Conservation (phyloP, 192 early-diverging fungal genomes). For the Cladochytrium replicatum region DNA sequence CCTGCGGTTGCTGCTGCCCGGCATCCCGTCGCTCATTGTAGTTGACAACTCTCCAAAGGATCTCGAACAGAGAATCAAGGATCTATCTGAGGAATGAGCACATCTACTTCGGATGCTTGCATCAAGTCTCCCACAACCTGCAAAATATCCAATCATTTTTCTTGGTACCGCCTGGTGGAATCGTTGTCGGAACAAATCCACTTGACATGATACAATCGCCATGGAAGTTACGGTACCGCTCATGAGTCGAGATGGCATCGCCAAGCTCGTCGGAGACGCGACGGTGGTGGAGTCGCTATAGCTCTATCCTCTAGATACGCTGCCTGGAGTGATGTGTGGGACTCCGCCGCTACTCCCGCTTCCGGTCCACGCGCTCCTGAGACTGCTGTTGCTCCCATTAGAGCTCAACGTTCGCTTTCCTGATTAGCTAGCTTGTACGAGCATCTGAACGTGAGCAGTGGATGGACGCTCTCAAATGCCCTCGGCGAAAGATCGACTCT, state of each 20-base stretch:
- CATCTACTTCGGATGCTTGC: constrained; percentile 47
- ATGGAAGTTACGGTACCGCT: too few species aligned
- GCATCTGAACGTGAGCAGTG: constrained; percentile 51
- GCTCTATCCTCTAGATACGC: too few species aligned
- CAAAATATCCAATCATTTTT: constrained; percentile 21
- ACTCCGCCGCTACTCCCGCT: too few species aligned
- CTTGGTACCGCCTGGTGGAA: constrained; percentile 9
- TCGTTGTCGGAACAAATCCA: constrained; percentile 2
- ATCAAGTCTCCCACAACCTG: constrained; percentile 22
- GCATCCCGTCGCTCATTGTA: constrained; percentile 15
- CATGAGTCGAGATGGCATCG: too few species aligned
- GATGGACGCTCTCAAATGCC: constrained; percentile 44
- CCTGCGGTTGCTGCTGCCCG: too few species aligned
- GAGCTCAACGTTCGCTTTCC: too few species aligned
- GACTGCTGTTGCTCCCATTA: too few species aligned
- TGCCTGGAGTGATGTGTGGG: too few species aligned
- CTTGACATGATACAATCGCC: too few species aligned
- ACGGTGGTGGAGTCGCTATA: too few species aligned
- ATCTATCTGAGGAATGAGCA: constrained; percentile 57
- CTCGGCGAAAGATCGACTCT: constrained; percentile 46
- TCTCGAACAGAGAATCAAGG: constrained; percentile 52
- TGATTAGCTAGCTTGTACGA: constrained; percentile 6
- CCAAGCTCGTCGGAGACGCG: too few species aligned
- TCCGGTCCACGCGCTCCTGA: too few species aligned
- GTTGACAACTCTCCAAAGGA: constrained; percentile 34